A percentile compares a stretch with the other conserved stretches of the same genome.
These are phyloP conservation scores for Leersia perrieri DNA, from an alignment of 176 grass and related monocot species.

Conservation along the genomic window DNA sequence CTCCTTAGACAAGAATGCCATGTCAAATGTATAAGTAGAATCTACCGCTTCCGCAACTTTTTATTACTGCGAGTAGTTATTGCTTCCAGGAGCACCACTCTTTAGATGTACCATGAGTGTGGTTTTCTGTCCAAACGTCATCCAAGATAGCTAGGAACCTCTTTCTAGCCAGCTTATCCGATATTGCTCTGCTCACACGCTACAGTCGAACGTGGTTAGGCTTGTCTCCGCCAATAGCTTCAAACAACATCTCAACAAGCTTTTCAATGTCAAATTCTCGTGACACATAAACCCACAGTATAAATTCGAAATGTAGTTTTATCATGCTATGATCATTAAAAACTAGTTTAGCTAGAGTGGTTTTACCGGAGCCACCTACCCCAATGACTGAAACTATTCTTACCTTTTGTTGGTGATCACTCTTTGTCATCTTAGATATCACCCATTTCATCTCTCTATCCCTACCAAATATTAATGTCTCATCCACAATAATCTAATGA, in stretches of 20 bases:
- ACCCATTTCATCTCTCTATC: neutral
- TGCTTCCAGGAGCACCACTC: neutral
- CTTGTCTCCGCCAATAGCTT: neutral
- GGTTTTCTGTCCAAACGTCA: conserved; percentile 29
- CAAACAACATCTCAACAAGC: neutral
- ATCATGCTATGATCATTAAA: neutral
- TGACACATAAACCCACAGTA: conserved; percentile 33
- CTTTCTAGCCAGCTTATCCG: neutral
- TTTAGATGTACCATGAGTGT: neutral
- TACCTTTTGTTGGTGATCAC: neutral
- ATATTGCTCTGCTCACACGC: neutral
- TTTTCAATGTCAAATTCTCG: conserved; percentile 9
- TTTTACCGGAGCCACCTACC: conserved; percentile 32
- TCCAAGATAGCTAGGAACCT: conserved; percentile 30
- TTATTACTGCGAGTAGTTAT: neutral
- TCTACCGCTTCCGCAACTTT: neutral
- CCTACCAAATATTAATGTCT: conserved; percentile 9
- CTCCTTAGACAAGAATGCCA: conserved; percentile 1
- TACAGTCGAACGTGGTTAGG: neutral
- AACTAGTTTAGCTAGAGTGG: neutral
- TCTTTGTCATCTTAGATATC: neutral
- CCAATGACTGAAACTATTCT: conserved; percentile 21
- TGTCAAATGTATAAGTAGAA: neutral
- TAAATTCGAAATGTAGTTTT: conserved; percentile 10
- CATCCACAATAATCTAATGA: neutral